Base-by-base conservation (phyloP, 768 basidiomycete species). In the Russula virescens region DNA sequence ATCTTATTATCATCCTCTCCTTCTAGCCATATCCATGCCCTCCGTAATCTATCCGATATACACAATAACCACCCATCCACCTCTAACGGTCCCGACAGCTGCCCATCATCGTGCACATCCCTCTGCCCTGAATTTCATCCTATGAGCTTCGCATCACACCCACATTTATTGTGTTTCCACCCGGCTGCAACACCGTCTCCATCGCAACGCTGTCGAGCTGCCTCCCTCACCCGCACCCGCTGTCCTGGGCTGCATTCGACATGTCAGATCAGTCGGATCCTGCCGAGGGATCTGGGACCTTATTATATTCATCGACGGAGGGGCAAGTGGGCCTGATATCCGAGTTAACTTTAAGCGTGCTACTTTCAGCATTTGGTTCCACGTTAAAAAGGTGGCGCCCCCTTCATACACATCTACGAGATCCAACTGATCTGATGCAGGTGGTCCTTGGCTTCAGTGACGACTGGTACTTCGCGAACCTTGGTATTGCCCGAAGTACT, bases 1-100 rank as follows among this genome's bases (percentile, higher is more conserved):
- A 19, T 46, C 55, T 56, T 55, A 55, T 55, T 55, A 55, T 55
- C n/a, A 40, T 45, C 14, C 13, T 38, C 38, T 40, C 10, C 31
- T n/a, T 35, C 50, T 48, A 48, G 47, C 47, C 47, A 48, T 48
- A 48, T 48, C 47, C 16, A 48, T 48, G 25, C 5, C 48, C 26
- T 50, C 18, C 52, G 23, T 40, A 28, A 10, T 8, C 31, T 34
- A n/a, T 13, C 9, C 26, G 2, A 18, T 16, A 45, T 34, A 60
- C 49, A 61, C 60, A 55, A 61, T 61, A 55, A 14, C 52, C n/a
- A 18, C 8, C 31, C 19, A 11, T 0, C 40, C 6, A n/a, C 3
- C 54, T n/a, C 54, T 45, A 43, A 13, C 42, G 19, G 42, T 7
- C 46, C 46, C 35, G 21, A 21, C 21, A 42, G 13, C 6, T 14